Base-by-base conservation (phyloP, 75 land plant species). In the Selaginella moellendorffii region DNA sequence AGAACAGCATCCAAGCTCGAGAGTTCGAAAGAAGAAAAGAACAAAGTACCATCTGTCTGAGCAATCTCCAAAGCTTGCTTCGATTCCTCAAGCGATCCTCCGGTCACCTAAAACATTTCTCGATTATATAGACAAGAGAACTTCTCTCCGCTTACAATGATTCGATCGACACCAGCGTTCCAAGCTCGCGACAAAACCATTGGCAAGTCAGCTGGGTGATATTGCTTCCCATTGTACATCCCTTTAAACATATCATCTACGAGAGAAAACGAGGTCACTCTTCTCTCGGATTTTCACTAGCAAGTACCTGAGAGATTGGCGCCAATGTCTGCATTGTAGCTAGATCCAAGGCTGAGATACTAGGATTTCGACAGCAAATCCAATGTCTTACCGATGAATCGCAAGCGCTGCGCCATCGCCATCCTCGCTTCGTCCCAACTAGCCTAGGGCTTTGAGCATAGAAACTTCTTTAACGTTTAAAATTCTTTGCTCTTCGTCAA, bases 191-290 rank as follows among this genome's bases (percentile, higher is more conserved):
- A 61, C 42, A 92, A 67, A 53, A 88, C 97, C 17, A 82, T 63
- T 0, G 70, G 76, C 10, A 88, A 74, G 67, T 92, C 97, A 17
- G 87, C 59, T 2, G 63, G 68, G 63, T 92, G 97, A 54, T 71
- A 85, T 59, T 83, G 81, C 77, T 76, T 85, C 25, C 90, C 96
- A 66, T 92, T 76, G 79, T 92, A 92, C 2, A 89, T 71, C 19
- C 97, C 97, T 61, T 77, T 82, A 70, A 92, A 92, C 97, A 92
- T 92, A 24, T 76, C 81, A 88, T 92, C 97, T 92, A 61, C 54
- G 27, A 31, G 31, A 75, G 24, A 20, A 54, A 56, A 64, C 36
- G 30, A 52, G 61, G 27, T 53, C 21, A 14, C 17, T 30, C 18
- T 30, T 0, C 26, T 24, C 1, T 5, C 31, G 27, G 22, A 8